These are phyloP conservation scores for Cryptococcus sp. DNA, from an alignment of 1,284 basidiomycete genomes.

Conservation along the genomic window DNA sequence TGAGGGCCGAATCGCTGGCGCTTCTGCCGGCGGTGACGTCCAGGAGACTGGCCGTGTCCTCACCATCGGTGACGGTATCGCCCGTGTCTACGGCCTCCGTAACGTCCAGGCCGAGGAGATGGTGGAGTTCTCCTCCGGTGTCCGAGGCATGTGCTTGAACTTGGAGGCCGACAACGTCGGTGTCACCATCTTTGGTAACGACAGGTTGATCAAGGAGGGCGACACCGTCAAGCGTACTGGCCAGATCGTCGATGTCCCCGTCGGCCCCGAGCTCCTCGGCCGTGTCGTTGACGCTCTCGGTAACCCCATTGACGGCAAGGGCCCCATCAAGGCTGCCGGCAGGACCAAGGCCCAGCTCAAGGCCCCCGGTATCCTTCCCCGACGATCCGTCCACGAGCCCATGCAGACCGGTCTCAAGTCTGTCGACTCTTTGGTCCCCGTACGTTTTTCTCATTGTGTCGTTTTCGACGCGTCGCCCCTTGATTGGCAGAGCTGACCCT, in stretches of 20 bases:
- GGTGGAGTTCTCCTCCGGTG: constrained; percentile 99
- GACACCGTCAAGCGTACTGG: constrained; percentile 99
- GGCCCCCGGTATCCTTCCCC: constrained; percentile 97
- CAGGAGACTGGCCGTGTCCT: constrained; percentile 98
- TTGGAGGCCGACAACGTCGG: constrained; percentile 99
- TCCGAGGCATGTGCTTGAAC: constrained; percentile 99
- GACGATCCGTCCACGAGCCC: constrained; percentile 99
- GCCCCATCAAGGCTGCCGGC: constrained; percentile 87
- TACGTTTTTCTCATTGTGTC: constrained; percentile 11
- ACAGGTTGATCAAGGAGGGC: constrained; percentile 99
- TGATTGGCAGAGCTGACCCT: background rate
- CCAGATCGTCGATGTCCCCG: constrained; percentile 98
- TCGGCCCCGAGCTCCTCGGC: constrained; percentile 91
- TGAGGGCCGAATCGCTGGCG: constrained; percentile 95
- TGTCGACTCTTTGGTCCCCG: constrained; percentile 98
- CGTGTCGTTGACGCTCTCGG: constrained; percentile 99
- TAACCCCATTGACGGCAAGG: constrained; percentile 99
- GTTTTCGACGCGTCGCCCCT: background rate
- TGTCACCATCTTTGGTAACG: constrained; percentile 99
- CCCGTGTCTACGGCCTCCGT: constrained; percentile 86
- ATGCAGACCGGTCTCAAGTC: constrained; percentile 99
- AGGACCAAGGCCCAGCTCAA: constrained; percentile 96
- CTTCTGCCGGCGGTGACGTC: constrained; percentile 84
- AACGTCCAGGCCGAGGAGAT: constrained; percentile 96
- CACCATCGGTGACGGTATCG: constrained; percentile 99